Evolutionary conservation across 306 rosid genomes (phyloP).

Genomic region (Astragalus glycyphyllos): DNA sequence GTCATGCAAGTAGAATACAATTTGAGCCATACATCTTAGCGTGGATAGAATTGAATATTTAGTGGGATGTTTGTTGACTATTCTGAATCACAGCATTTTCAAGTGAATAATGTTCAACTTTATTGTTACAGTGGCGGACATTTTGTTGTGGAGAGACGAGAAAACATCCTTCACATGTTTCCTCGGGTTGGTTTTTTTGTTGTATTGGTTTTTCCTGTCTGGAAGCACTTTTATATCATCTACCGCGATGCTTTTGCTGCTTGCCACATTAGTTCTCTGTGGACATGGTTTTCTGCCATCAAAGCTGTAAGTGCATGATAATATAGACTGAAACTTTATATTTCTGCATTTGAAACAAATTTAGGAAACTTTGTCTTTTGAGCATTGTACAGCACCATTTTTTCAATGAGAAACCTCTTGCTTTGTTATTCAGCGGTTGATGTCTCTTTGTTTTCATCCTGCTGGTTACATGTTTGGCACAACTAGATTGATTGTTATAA

Average conservation of each 20-base stretch:
- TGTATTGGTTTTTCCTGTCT: slow-evolving; percentile 82
- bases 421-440: slow-evolving; percentile 15
- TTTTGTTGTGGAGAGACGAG: slow-evolving; percentile 94
- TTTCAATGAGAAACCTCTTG: background rate
- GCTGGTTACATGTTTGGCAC: slow-evolving; percentile 25
- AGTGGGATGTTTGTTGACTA: slow-evolving; percentile 25
- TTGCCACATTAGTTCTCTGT: slow-evolving; percentile 50
- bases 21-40: background rate
- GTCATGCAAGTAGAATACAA: slow-evolving; percentile 30
- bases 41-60: slow-evolving; percentile 28
- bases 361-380: slow-evolving; percentile 21
- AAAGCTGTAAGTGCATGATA: slow-evolving; percentile 59
- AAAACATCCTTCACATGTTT: slow-evolving; percentile 72
- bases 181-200: slow-evolving; percentile 58
- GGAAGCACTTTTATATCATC: slow-evolving; percentile 71
- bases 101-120: slow-evolving; percentile 47
- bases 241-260: slow-evolving; percentile 64
- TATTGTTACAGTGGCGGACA: slow-evolving; percentile 74
- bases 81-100: slow-evolving; percentile 27
- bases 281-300: slow-evolving; percentile 69
- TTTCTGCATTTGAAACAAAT: slow-evolving; percentile 20
- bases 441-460: slow-evolving; percentile 18
- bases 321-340: slow-evolving; percentile 27
- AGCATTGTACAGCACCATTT: slow-evolving; percentile 15
- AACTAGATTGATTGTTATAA: slow-evolving; percentile 15